These are phyloP conservation scores for Huntiella savannae DNA, from an alignment of 2,329 filamentous ascomycete genomes.

Conservation along the genomic window DNA sequence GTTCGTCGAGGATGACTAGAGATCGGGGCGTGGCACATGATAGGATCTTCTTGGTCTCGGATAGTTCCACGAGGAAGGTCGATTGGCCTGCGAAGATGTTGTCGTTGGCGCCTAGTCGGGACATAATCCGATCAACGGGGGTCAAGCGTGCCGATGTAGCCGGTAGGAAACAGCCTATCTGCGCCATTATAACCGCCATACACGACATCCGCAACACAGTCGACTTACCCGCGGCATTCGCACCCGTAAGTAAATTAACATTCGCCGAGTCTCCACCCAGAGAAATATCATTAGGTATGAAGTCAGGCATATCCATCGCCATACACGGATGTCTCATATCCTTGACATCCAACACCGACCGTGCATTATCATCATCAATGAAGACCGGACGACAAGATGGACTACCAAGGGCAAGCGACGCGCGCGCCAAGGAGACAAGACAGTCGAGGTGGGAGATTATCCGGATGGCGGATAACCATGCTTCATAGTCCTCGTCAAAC, in stretches of 20 bases:
- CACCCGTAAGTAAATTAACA: conserved; percentile 81
- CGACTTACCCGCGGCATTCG: conserved; percentile 93
- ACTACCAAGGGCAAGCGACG: conserved; percentile 64
- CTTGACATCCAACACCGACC: conserved; percentile 76
- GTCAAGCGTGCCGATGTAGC: conserved; percentile 67
- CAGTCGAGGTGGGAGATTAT: conserved; percentile 88
- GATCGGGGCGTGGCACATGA: conserved; percentile 85
- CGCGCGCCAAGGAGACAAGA: conserved; percentile 77
- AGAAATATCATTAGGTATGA: conserved; percentile 86
- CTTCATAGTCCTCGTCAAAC: conserved; percentile 71
- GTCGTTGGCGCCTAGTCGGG: conserved; percentile 87
- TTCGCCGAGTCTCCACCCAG: conserved; percentile 67
- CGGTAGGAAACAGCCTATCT: conserved; percentile 85
- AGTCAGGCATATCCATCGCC: conserved; percentile 71
- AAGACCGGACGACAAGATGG: conserved; percentile 83
- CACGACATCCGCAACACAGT: conserved; percentile 95
- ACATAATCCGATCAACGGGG: conserved; percentile 95
- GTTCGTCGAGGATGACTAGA: conserved; percentile 88
- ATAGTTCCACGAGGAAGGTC: conserved; percentile 94
- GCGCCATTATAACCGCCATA: conserved; percentile 89
- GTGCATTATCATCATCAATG: conserved; percentile 47
- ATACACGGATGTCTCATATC: conserved; percentile 93
- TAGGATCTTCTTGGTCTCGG: conserved; percentile 95
- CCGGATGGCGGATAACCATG: conserved; percentile 77
- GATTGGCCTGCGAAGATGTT: conserved; percentile 97